Evolutionary conservation across 441 rosid species (phyloP).

Genomic region (Metrosideros polymorpha): DNA sequence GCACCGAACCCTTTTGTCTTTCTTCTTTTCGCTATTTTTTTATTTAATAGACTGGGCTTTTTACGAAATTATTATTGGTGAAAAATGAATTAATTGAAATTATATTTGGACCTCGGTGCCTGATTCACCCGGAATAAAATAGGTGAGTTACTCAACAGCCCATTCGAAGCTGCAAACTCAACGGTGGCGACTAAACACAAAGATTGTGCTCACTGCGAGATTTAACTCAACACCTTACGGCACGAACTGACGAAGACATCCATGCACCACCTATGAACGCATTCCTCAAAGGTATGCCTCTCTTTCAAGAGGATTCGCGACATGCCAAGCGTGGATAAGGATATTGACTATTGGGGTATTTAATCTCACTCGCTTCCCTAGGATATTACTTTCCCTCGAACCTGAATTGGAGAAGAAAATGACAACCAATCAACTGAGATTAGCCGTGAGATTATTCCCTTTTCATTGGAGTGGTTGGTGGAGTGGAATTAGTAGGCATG

Average conservation of each 20-base stretch:
- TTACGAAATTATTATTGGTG: not conserved
- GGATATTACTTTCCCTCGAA: not conserved
- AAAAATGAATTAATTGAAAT: not conserved
- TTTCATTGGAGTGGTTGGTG: no score
- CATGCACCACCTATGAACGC: rapidly evolving
- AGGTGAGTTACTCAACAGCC: not conserved
- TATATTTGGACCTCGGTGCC: not conserved
- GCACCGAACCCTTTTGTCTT: not conserved
- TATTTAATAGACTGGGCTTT: not conserved
- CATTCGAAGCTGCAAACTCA: not conserved
- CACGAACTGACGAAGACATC: rapidly evolving
- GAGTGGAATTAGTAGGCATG: not conserved
- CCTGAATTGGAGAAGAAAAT: not conserved
- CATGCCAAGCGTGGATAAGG: not conserved
- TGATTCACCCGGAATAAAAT: not conserved
- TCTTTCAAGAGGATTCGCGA: rapidly evolving
- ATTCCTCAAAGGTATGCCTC: not conserved
- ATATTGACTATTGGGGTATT: no score
- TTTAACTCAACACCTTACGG: rapidly evolving
- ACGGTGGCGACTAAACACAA: not conserved
- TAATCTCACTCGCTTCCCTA: no score
- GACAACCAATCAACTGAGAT: not conserved
- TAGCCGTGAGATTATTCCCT: not conserved
- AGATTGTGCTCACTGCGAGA: not conserved
- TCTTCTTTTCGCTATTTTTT: not conserved